Percentiles rank a stretch among this genome's conserved stretches.
Evolutionary conservation across 1,284 basidiomycete species (phyloP).

Genomic region (Moesziomyces globuligerus): DNA sequence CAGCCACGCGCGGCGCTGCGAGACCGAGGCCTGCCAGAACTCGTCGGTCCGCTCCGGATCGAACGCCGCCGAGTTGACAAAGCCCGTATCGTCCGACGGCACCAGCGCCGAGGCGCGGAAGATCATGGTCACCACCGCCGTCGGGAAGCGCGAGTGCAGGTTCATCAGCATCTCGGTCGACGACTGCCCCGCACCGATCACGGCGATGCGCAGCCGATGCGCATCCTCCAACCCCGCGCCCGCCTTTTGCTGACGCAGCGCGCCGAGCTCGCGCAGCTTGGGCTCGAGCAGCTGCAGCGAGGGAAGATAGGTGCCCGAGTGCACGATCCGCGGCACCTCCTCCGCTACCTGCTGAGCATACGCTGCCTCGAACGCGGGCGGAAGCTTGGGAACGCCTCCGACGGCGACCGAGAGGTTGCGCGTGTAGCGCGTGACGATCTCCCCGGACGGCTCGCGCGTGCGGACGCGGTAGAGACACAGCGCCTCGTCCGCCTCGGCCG

Average conservation of each 20-base stretch:
- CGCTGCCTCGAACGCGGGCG: conserved; percentile 41
- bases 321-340: conserved; percentile 50
- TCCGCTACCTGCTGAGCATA: conserved; percentile 30
- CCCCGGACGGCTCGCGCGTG: conserved; percentile 23
- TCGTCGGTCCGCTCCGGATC: conserved; percentile 63
- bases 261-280: conserved; percentile 28
- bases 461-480: conserved; percentile 50
- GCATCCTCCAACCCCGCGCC: conserved; percentile 12
- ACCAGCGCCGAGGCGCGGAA: conserved; percentile 63
- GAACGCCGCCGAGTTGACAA: conserved; percentile 65
- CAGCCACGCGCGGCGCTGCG: conserved; percentile 55
- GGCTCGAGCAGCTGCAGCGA: conserved; percentile 53
- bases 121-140: conserved; percentile 60
- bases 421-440: conserved; percentile 32
- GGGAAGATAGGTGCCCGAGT: conserved; percentile 61
- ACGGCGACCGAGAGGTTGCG: conserved; percentile 62
- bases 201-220: conserved; percentile 56
- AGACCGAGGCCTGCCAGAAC: conserved; percentile 58
- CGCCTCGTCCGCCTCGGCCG: conserved; percentile 19
- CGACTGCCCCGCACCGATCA: conserved; percentile 65
- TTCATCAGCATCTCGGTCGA: conserved; percentile 63
- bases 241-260: conserved; percentile 14
- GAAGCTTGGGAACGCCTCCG: conserved; percentile 58
- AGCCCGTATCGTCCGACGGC: conserved; percentile 64
- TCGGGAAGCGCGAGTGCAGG: conserved; percentile 60